Conservation (phyloP, 2,329 filamentous ascomycete genomes). For the Fusarium falciforme region DNA sequence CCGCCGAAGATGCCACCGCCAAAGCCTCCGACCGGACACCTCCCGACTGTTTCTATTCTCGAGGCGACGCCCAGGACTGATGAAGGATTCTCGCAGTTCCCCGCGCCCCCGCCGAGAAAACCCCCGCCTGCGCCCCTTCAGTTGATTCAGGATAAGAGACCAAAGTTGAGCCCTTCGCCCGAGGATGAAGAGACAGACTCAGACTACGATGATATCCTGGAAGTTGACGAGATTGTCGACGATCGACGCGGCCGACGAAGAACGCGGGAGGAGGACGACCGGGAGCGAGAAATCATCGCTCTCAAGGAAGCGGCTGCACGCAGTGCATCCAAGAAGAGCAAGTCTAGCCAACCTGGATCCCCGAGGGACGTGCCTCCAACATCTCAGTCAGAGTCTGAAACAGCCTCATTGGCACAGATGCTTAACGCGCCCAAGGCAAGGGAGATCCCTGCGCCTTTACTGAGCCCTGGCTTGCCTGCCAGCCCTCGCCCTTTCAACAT, state of each 20-base stretch:
- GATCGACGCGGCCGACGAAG: conserved; percentile 79
- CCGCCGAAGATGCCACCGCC: conserved; percentile 66
- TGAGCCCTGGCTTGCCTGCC: conserved; percentile 70
- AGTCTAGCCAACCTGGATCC: conserved; percentile 51
- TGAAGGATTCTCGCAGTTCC: conserved; percentile 62
- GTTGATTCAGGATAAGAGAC: conserved; percentile 56
- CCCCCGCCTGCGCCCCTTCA: conserved; percentile 87
- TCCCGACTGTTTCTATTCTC: conserved; percentile 54
- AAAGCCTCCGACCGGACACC: conserved; percentile 54
- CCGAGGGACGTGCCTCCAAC: conserved; percentile 46
- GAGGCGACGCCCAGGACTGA: conserved; percentile 59
- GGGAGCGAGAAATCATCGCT: conserved; percentile 76
- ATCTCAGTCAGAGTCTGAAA: conserved; percentile 53
- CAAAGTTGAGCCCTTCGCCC: conserved; percentile 32
- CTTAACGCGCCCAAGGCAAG: conserved; percentile 54
- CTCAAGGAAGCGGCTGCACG: conserved; percentile 75
- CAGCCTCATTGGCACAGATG: conserved; percentile 65
- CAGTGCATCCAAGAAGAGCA: conserved; percentile 80
- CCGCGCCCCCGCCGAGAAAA: conserved; percentile 77
- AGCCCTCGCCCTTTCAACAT: conserved; percentile 70
- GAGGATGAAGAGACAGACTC: conserved; percentile 79
- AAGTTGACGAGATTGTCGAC: conserved; percentile 72
- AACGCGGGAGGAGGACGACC: conserved; percentile 89
- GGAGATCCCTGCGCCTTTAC: conserved; percentile 56
- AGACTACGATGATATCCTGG: conserved; percentile 83